Evolutionary conservation across 768 basidiomycete genomes (phyloP), one percentile per base, ranked within the genome.

Genomic region (Xerocomellus dryophilus): DNA sequence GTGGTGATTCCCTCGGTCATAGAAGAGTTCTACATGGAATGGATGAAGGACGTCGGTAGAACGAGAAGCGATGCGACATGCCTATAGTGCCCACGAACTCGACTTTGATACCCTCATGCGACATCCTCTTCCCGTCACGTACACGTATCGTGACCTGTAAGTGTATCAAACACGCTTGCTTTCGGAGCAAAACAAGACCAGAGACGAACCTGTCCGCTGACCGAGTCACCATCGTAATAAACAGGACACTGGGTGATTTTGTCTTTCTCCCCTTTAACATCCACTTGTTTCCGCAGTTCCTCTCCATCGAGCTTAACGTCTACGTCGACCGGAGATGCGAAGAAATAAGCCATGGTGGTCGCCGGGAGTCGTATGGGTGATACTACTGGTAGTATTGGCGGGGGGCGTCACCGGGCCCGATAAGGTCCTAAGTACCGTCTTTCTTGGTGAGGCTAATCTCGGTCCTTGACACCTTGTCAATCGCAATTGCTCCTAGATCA

Each of bases 21-120:
- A 98, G 77, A 98, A 98, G 21, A 98, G 78, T 65, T 91, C 88
- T 48, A 25, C 38, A 10, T 10, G 10, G 15, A 29, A 43, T 25
- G n/a, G 14, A 31, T 59, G 40, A 57, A 32, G 47, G 27, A 49
- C 23, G 40, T 14, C 11, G 27, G 31, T 2, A 34, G 12, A 2
- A 31, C 52, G n/a, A 45, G 48, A 48, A 44, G 32, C 7, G 3
- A 38, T 11, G 4, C n/a, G 35, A 71, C 86, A 39, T 58, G 88
- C 96, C 96, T 65, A 98, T 98, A 64, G 87, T 92, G 29, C 97
- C 94, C 25, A 94, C 88, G 65, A 99, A 95, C 73, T 98, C 95
- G 41, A 99, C 90, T 72, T 98, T 94, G 70, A 99, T 94, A 3
- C 96, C 96, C 32, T 98, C 95, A 66, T 98, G 97, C 18, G 86